Base-by-base conservation (phyloP, 306 rosid genomes). In the Vigna mungo region DNA sequence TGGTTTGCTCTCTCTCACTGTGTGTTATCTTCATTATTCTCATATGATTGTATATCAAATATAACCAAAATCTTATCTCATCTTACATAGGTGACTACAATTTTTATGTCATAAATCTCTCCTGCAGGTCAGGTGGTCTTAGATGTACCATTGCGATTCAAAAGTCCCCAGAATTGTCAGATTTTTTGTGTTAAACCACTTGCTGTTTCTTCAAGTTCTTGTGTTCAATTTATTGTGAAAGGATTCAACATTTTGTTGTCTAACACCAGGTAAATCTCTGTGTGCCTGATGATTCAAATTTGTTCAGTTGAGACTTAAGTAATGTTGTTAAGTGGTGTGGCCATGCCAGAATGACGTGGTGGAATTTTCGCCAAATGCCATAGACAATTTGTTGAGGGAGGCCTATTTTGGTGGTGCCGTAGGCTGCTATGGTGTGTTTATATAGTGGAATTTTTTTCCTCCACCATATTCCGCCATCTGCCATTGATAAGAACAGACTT, bases 181-280 rank as follows among this genome's bases (percentile, higher is more conserved):
- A 94, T 94, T 76, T 77, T 83, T 81, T 83, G 89, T 72, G 74
- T 94, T 44, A 91, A 84, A 76, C 98, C 98, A 36, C 89, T 94
- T 82, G 98, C 98, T 21, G 87, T 91, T 80, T 78, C 97, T 73
- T 51, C 87, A 46, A 90, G 83, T 72, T 77, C 85, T 78, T 71
- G 71, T 73, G 89, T 84, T 61, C 87, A 81, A 72, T 90, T 94
- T 87, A 79, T 83, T 36, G 92, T 94, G 74, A 94, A 87, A 91
- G 98, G 97, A 56, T 84, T 76, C 68, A 94, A 91, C 81, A 85
- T 94, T 77, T 84, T 74, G 27, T 74, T 41, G 43, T 77, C 94
- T 18, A 75, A 85, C 75, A 74, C 94, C 18, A 94, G 96, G 98
- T 94, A 89, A 68, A 71, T 79, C 58, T 71, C 55, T 30, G 21